Base-by-base conservation (phyloP, 495 filamentous ascomycete species). In the Neurospora sp. region DNA sequence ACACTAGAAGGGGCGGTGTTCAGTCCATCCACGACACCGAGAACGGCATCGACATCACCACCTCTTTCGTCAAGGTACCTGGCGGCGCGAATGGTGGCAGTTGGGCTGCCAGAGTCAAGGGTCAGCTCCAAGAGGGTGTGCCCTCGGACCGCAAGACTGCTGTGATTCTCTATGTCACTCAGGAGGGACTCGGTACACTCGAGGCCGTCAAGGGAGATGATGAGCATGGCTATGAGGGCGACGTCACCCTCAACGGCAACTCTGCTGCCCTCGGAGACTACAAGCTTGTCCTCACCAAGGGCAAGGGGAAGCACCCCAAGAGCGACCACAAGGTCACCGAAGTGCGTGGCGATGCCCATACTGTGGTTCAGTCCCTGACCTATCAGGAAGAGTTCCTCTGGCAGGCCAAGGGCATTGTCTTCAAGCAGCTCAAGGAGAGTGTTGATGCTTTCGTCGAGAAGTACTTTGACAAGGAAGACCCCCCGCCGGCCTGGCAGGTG, bases 31-130 rank as follows among this genome's bases (percentile, higher is more conserved):
- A 94, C 77, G 96, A 99, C 78, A 90, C 88, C 20, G 91, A 89
- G 39, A 99, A 99, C 82, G 88, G 86, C 72, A 85, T 99, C 72
- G 94, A 98, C 82, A 86, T 99, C 74, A 94, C 91, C 39, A 97
- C 96, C 37, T 91, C 92, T 70, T 98, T 97, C 81, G 88, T 98
- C 76, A 99, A 99, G 83, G 87, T 97, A 27, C 93, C 94, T 39
- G 94, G 94, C 44, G 96, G 95, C 73, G 83, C 88, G 62, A 88
- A 97, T 81, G 95, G 95, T 54, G 96, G 94, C 16, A 94, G 88
- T 81, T 99, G 96, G 96, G 96, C 91, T 37, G 92, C 92, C 70
- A 85, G 96, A 66, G 89, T 98, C 75, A 94, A 92, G 82, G 96
- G 96, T 18, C 88, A 85, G 40, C 92, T 94, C 69, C 88, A 91